phyloP scores from a whole-genome alignment of 164 flowering plant genomes.

The Umbellularia californica region DNA sequence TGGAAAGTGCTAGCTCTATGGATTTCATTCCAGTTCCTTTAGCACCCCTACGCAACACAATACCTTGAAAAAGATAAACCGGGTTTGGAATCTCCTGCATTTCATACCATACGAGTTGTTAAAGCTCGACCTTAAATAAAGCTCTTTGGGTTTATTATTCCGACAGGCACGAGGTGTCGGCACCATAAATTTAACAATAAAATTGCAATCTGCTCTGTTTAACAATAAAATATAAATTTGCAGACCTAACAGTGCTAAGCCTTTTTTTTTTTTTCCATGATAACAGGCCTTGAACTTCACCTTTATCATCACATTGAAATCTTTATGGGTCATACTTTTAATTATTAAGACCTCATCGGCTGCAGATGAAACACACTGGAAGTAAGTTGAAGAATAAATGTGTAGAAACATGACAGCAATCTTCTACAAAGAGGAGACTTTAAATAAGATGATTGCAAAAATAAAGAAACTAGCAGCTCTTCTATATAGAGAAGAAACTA shows the following conservation, averaged over 20 bases:
- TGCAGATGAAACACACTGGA: slow-evolving; percentile 30
- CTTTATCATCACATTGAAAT: slow-evolving; percentile 94
- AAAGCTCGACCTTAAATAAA: neutral
- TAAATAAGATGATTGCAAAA: neutral
- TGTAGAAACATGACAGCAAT: neutral
- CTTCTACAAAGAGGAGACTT: neutral
- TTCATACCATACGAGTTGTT: neutral
- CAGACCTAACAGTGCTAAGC: neutral
- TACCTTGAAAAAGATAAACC: slow-evolving; percentile 97
- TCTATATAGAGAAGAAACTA: too few species aligned
- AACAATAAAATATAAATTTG: neutral
- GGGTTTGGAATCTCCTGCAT: slow-evolving; percentile 88
- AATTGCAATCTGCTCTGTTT: neutral
- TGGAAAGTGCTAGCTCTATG: slow-evolving; percentile 91
- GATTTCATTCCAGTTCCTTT: slow-evolving; percentile 99
- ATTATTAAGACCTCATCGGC: slow-evolving; percentile 93
- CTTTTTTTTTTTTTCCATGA: too few species aligned
- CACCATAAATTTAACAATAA: neutral
- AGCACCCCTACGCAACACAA: slow-evolving; percentile 95
- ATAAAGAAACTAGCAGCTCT: neutral
- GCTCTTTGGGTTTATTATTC: neutral
- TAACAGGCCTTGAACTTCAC: slow-evolving; percentile 27
- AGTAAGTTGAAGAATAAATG: neutral
- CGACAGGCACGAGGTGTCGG: neutral
- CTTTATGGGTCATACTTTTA: slow-evolving; percentile 94